Base-by-base conservation (phyloP, 495 filamentous ascomycete species). In the Bathelium albidoporum region DNA sequence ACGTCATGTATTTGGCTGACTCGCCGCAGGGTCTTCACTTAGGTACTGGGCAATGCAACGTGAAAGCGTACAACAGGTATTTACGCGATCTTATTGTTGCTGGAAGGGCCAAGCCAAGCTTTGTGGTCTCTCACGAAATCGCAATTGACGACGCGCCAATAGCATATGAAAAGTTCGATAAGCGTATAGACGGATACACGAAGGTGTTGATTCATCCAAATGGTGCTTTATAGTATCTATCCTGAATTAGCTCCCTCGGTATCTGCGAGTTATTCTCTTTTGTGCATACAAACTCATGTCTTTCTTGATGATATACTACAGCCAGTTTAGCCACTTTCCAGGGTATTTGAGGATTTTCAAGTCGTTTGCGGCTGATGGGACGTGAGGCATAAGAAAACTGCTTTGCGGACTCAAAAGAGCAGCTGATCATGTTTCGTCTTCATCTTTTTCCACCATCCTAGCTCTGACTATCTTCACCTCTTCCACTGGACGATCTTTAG, bases 381-480 rank as follows among this genome's bases (percentile, higher is more conserved):
- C 5, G 34, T 39, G 34, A 39, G 5, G 5, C 5, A 39, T 39
- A 39, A 39, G 5, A 14, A 39, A 5, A 39, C 5, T 5, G 34
- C 14, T 39, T 5, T 5, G 24, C 10, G 11, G 49, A 28, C 2
- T 20, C 12, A 16, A 9, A 2, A 12, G 9, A 55, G 9, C 53
- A 59, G 7, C 59, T 20, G 14, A 61, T 69, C 62, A 63, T 59
- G 32, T 41, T 58, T 79, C 77, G 45, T 76, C 73, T 36, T 81
- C 81, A 1, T 79, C 83, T 41, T 77, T 78, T 64, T 88, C 83
- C 31, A 89, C 69, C 18, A 95, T 79, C 59, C 76, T 81, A 11
- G 90, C 90, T 64, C 75, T 83, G 22, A 88, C 73, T 69, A 98
- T 95, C 76, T 82, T 91, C 34, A 98, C 85, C 69, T 95, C 87